Percentiles rank a stretch among this genome's conserved stretches.
phyloP scores from a whole-genome alignment of 352 stramenopile species.

The Pilasporangium apinafurcum region DNA sequence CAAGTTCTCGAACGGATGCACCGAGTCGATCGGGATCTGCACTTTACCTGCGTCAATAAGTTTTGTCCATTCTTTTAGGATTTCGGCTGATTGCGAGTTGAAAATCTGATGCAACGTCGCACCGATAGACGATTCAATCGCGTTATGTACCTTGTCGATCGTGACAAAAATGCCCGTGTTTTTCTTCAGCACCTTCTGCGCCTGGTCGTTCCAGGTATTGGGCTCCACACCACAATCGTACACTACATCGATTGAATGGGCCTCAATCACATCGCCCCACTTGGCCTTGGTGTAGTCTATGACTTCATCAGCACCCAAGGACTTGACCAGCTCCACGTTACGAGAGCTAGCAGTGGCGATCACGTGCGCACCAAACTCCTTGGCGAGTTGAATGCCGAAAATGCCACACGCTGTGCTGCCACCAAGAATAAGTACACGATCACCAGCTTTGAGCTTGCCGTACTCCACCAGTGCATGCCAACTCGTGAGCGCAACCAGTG shows the following conservation, averaged over 20 bases:
- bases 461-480: constrained; percentile 12
- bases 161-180: constrained; percentile 18
- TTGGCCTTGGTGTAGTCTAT: constrained; percentile 51
- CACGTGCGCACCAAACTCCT: constrained; percentile 32
- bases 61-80: neutral
- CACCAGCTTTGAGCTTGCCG: constrained; percentile 10
- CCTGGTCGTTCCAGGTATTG: constrained; percentile 17
- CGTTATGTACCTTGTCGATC: constrained; percentile 12
- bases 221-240: constrained; percentile 30
- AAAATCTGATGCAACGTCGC: constrained; percentile 6
- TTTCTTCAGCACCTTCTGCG: constrained; percentile 22
- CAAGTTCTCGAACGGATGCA: neutral
- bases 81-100: neutral
- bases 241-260: constrained; percentile 27
- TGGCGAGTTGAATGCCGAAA: constrained; percentile 36
- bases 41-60: neutral
- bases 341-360: constrained; percentile 51
- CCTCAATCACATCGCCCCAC: constrained; percentile 19
- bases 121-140: constrained; percentile 35
- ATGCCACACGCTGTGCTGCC: constrained; percentile 37
- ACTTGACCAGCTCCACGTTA: constrained; percentile 18
- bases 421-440: constrained; percentile 28
- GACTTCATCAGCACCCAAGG: constrained; percentile 33
- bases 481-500: constrained; percentile 13
- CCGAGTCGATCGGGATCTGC: neutral